Evolutionary conservation across 2,329 filamentous ascomycete species (phyloP), one percentile per base, ranked within the genome.

Genomic region (Aspergillus sp.): DNA sequence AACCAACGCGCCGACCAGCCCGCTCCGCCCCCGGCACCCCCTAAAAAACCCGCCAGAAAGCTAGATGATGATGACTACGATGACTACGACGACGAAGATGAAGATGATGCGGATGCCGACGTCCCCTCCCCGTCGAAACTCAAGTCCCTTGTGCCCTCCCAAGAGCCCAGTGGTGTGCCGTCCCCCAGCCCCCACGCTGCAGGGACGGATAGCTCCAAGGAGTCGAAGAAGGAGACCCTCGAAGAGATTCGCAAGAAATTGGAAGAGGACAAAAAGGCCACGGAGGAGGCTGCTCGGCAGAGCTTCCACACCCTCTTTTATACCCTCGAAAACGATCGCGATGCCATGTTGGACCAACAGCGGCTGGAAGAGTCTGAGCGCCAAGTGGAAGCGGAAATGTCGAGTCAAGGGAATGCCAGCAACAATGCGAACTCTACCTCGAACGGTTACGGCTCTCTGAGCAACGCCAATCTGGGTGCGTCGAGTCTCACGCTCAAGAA

Each of bases 261-360:
- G 58, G 92, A 97, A 71, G 89, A 95, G 67, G 90, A 90, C 61
- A 94, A 94, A 69, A 92, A 87, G 69, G 90, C 89, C 26, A 92
- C 89, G 45, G 93, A 96, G 66, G 90, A 95, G 66, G 87, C 89
- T 47, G 94, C 90, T 41, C 91, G 91, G 74, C 84, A 85, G 64
- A 94, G 88, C 73, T 97, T 96, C 72, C 88, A 96, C 67, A 95
- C 90, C 9, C 82, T 96, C 59, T 95, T 97, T 72, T 93, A 96
- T 71, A 96, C 94, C 1, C 80, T 97, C 30, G 94, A 99, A 72
- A 94, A 93, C 69, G 94, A 99, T 68, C 84, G 90, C 50, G 90
- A 93, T 63, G 94, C 94, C 45, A 97, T 99, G 94, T 75, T 97
- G 52, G 94, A 99, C 71, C 94, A 99, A 73, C 91, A 97, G 71